Conservation (phyloP, 345 rosid genomes). For the Trapa bicornis region DNA sequence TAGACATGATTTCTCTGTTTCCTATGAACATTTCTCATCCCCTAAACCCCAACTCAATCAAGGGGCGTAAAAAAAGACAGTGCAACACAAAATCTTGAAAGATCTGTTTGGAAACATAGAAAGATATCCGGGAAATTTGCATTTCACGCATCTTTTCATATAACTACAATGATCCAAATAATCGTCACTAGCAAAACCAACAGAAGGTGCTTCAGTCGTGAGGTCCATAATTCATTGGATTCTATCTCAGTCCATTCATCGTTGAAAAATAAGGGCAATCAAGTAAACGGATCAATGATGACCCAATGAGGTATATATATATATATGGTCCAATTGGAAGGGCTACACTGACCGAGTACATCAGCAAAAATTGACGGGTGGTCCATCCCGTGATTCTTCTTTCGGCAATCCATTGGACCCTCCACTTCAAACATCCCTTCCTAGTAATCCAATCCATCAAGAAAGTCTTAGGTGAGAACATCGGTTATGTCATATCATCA, state of each 20-base stretch:
- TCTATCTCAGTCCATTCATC: background rate
- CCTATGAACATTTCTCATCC: no score
- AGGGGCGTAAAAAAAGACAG: no score
- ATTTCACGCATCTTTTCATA: no score
- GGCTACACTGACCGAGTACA: slow-evolving; percentile 3
- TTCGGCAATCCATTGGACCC: background rate
- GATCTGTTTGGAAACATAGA: no score
- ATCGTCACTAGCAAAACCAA: background rate
- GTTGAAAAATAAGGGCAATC: background rate
- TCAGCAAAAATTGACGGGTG: slow-evolving; percentile 6
- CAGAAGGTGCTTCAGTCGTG: background rate
- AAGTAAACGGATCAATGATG: background rate
- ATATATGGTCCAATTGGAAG: background rate
- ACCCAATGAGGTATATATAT: background rate
- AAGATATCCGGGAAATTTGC: no score
- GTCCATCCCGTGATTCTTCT: slow-evolving; percentile 1
- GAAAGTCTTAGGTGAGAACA: no score
- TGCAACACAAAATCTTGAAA: no score
- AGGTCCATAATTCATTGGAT: background rate
- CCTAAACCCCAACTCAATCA: no score
- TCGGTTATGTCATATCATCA: no score
- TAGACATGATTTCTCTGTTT: no score
- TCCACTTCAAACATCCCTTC: background rate
- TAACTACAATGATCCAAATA: background rate
- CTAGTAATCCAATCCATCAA: no score